Evolutionary conservation across 257 asterid genomes (phyloP), one percentile per base, ranked within the genome.

Genomic region (Capsicum pubescens): DNA sequence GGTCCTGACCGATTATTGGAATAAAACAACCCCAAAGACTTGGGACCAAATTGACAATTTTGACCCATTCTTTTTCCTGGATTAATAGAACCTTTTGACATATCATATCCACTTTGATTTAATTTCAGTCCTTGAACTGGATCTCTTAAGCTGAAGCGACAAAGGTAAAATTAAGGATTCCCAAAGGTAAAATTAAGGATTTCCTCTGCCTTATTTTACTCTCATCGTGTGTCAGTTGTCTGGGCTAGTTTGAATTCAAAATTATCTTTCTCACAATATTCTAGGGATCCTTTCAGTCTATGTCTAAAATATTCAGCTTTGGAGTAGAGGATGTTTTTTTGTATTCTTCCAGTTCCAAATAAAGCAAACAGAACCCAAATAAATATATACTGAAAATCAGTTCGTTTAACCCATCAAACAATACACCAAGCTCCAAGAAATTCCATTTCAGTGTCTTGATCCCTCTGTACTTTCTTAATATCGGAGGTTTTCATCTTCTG

Each of bases 221-320:
- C 26, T 77, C 15, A 14, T 26, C 63, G 52, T 26, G 10, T 3
- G 26, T 54, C 46, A 77, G 32, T 32, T 77, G 32, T 32, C n/a
- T 26, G 50, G 26, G 81, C 64, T 77, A 77, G 15, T 77, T 77
- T 77, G 81, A 77, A 77, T 9, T 77, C 21, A 77, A 77, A 76
- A 19, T 8, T 19, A 55, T 36, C 32, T 26, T 26, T 77, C 26
- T 77, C 64, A 14, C 64, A 54, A 54, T 21, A 77, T 55, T 54
- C 15, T 77, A 32, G 48, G 59, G 82, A 64, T 54, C 14, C 64
- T 14, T 32, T 77, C 64, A 32, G 58, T 71, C 17, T 8, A 6
- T 8, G 50, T 77, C 16, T 54, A 77, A 54, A 14, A 26, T 54
- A 48, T 54, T 77, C 82, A 52, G 16, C 64, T 14, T 26, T 54